Conservation (phyloP, 2,329 filamentous ascomycete species). For the Diaporthe destruens region DNA sequence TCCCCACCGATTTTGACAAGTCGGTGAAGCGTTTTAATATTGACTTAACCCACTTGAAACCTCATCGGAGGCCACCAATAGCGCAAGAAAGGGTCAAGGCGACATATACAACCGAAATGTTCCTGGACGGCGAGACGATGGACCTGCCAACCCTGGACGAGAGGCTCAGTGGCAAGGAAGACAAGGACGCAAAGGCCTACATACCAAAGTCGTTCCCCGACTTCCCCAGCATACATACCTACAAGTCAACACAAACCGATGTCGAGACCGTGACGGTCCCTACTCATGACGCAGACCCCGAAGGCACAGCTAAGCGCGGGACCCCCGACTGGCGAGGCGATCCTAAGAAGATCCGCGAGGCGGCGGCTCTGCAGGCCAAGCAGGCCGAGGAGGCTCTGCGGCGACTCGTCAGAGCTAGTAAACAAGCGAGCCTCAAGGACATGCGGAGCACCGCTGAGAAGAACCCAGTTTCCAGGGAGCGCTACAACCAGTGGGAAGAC, state of each 20-base stretch:
- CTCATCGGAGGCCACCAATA: slow-evolving; percentile 68
- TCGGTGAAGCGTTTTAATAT: slow-evolving; percentile 66
- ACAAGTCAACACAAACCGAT: slow-evolving; percentile 68
- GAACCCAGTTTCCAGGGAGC: slow-evolving; percentile 64
- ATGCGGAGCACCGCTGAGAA: slow-evolving; percentile 68
- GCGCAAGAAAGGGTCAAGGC: slow-evolving; percentile 54
- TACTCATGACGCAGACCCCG: slow-evolving; percentile 44
- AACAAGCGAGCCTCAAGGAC: slow-evolving; percentile 75
- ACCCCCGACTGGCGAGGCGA: slow-evolving; percentile 56
- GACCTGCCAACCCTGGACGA: slow-evolving; percentile 61
- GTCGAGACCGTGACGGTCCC: slow-evolving; percentile 50
- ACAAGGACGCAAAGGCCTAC: slow-evolving; percentile 67
- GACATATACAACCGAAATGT: slow-evolving; percentile 51
- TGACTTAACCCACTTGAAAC: slow-evolving; percentile 63
- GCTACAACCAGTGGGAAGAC: slow-evolving; percentile 71
- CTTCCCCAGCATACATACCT: slow-evolving; percentile 75
- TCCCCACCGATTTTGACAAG: slow-evolving; percentile 70
- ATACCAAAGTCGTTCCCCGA: slow-evolving; percentile 71
- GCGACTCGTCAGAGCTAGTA: slow-evolving; percentile 70
- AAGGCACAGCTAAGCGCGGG: slow-evolving; percentile 43
- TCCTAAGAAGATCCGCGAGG: slow-evolving; percentile 69
- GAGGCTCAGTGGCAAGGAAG: slow-evolving; percentile 69
- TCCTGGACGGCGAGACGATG: slow-evolving; percentile 55
- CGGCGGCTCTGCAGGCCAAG: slow-evolving; percentile 70
- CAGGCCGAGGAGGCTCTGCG: slow-evolving; percentile 73